Conservation (phyloP, 2,329 filamentous ascomycete genomes). For the Claviceps maximensis region DNA sequence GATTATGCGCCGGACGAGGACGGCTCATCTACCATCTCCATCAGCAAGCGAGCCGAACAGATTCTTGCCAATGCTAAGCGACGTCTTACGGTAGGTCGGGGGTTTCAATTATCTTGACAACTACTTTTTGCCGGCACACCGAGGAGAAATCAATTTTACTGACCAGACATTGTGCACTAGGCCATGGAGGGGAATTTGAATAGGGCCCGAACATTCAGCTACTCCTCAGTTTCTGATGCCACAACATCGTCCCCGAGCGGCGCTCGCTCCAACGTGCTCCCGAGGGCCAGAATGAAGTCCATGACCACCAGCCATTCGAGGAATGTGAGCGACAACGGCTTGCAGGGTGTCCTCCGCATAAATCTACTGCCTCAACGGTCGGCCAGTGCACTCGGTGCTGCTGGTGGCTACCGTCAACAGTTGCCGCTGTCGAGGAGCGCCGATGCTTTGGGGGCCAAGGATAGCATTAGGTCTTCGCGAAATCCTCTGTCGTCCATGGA, state of each 20-base stretch:
- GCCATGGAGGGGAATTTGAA: slow-evolving; percentile 88
- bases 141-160: background rate
- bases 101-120: background rate
- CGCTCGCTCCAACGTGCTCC: slow-evolving; percentile 14
- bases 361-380: slow-evolving; percentile 37
- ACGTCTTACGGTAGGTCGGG: slow-evolving; percentile 59
- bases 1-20: slow-evolving; percentile 29
- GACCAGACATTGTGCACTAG: slow-evolving; percentile 28
- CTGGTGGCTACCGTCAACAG: slow-evolving; percentile 43
- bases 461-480: slow-evolving; percentile 16
- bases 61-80: slow-evolving; percentile 90
- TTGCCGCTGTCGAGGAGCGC: slow-evolving; percentile 29
- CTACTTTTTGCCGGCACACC: background rate
- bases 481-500: slow-evolving; percentile 28
- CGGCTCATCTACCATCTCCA: slow-evolving; percentile 55
- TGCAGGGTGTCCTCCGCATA: slow-evolving; percentile 16
- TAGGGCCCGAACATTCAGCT: slow-evolving; percentile 56
- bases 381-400: slow-evolving; percentile 48
- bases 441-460: slow-evolving; percentile 24
- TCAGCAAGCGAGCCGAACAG: slow-evolving; percentile 74
- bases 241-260: slow-evolving; percentile 37
- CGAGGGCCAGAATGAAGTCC: slow-evolving; percentile 10
- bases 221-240: slow-evolving; percentile 28
- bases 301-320: slow-evolving; percentile 14
- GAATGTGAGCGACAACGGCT: slow-evolving; percentile 20